Evolutionary conservation across 164 flowering plant species (phyloP), one percentile per base, ranked within the genome.

Genomic region (Chimonanthus salicifolius): DNA sequence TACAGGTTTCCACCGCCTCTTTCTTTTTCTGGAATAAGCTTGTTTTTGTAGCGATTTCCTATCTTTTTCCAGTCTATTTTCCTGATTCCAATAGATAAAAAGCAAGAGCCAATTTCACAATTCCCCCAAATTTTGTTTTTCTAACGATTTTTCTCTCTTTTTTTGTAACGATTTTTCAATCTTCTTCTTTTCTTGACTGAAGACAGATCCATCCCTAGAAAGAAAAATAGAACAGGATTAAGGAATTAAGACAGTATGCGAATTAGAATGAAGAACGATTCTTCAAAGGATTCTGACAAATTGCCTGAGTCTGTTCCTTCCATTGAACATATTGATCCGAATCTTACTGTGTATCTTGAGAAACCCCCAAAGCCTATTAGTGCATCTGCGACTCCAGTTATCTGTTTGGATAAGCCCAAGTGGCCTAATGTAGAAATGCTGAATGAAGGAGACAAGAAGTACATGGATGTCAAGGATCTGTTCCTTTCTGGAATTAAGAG

Each of bases 361-460:
- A 46, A 4, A n/a, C 67, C 67, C 48, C 77, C 80, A 70, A 68
- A 74, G 20, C 60, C 45, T 68, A 16, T 20, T 63, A 47, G 2
- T 47, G 10, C 47, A 46, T 47, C 66, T 13, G 68, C 50, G 49
- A 50, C 49, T 43, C 68, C 54, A 7, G 4, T 51, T 45, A 33
- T 33, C 33, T 33, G 33, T 33, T 33, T 33, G 33, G 45, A 77
- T 73, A 67, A n/a, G 6, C 18, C 76, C 5, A 68, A 58, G 64
- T 88, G 89, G 91, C 77, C 84, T 18, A 77, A 75, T 62, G 69
- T 64, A 6, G 62, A 47, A 20, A 58, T 47, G 4, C 58, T 87
- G 81, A 70, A 71, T 45, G 77, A 80, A 11, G 86, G 66, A n/a
- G 84, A 81, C 7, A 69, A 58, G 46, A 69, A 16, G 45, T 79